Evolutionary conservation across 768 basidiomycete genomes (phyloP).

Genomic region (Tephrocybe sp.): DNA sequence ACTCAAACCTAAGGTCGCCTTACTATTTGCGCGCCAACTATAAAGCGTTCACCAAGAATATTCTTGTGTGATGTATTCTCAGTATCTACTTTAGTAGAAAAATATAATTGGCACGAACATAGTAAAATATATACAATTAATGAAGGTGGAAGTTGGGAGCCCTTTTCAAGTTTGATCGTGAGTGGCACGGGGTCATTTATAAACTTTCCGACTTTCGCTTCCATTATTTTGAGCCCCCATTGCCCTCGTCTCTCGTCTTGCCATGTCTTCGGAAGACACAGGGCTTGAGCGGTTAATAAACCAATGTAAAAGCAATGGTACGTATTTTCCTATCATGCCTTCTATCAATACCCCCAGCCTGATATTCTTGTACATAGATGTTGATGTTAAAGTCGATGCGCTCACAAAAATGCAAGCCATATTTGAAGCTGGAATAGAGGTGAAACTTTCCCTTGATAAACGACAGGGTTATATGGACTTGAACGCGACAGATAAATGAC

Average conservation of each 20-base stretch:
- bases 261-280: conserved; percentile 51
- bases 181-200: neutral
- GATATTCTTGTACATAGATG: conserved; percentile 42
- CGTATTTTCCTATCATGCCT: conserved; percentile 13
- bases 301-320: conserved; percentile 68
- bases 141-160: too few species aligned
- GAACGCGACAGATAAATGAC: conserved; percentile 57
- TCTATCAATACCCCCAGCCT: conserved; percentile 10
- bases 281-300: conserved; percentile 57
- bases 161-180: too few species aligned
- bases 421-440: conserved; percentile 72
- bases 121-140: too few species aligned
- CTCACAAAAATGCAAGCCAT: conserved; percentile 73
- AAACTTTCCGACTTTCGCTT: neutral
- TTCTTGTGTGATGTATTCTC: too few species aligned
- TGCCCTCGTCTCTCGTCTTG: conserved; percentile 14
- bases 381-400: conserved; percentile 79
- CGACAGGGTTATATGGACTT: conserved; percentile 6
- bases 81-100: too few species aligned
- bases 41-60: too few species aligned
- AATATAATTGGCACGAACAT: too few species aligned
- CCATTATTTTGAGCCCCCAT: conserved; percentile 1
- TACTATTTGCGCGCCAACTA: too few species aligned
- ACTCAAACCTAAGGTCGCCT: too few species aligned
- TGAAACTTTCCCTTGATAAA: conserved; percentile 25